Base-by-base conservation (phyloP, 345 rosid species). In the Syzygium jambos region DNA sequence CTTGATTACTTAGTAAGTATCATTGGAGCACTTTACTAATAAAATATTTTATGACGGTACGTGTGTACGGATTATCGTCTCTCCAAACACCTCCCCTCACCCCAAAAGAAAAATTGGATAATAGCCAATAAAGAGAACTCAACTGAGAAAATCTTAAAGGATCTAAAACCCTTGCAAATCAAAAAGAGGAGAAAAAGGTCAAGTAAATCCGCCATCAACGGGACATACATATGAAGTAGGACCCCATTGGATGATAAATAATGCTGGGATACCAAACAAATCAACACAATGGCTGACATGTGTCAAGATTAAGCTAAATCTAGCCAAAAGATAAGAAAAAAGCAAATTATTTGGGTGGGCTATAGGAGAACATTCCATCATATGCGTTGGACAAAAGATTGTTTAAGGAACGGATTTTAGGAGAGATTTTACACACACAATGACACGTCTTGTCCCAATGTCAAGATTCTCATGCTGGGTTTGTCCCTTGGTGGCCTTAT, bases 401-500 rank as follows among this genome's bases (percentile, higher is more conserved):
- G 49, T 19, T 34, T 73, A 38, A 68, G 82, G 82, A 19, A 73
- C 7, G 49, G 49, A 38, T 73, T 73, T 73, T 73, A 19, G 49
- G 14, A 73, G 82, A 73, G 82, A 73, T 73, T 38, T 73, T 22
- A 73, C 63, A 52, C 11, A 10, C 82, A 38, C 34, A 30, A 73
- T 73, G 9, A 73, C 82, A 73, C 82, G 21, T 19, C 82, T 34
- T 65, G 61, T 38, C 85, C 84, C 29, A 49, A 30, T n/a, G 89
- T 88, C 89, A 88, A 88, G 89, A 88, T 88, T 85, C 84, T 85
- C 89, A 85, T 88, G 87, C 89, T n/a, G 73, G 53, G 46, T 84
- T 78, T 88, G 87, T 86, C 65, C 85, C 86, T 14, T 84, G 89
- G 89, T 53, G 84, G 84, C 23, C 89, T 52, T 84, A 51, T 15